Percentiles rank a stretch among this genome's conserved stretches.
Evolutionary conservation across 805 yeast species (phyloP).

Genomic region (Clavispora phyllophila): DNA sequence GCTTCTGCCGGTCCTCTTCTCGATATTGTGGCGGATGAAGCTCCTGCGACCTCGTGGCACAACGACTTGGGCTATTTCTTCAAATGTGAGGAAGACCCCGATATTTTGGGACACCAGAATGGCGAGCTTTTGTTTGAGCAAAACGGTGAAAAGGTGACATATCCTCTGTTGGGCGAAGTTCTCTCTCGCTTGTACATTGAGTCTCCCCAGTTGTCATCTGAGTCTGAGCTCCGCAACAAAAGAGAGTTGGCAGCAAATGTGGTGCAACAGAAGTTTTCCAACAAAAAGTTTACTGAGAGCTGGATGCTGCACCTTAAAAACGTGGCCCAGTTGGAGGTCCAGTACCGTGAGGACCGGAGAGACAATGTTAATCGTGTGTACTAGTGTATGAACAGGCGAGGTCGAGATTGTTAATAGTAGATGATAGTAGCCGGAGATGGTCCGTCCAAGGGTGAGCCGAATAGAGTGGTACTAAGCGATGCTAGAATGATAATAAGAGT

Average conservation of each 20-base stretch:
- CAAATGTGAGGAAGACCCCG: slow-evolving; percentile 68
- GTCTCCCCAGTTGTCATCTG: slow-evolving; percentile 19
- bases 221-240: slow-evolving; percentile 33
- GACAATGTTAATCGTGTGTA: slow-evolving; percentile 25
- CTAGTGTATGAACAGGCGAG: slow-evolving; percentile 10
- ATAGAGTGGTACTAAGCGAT: too few relatives aligned
- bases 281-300: slow-evolving; percentile 45
- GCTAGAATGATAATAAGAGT: too few relatives aligned
- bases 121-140: slow-evolving; percentile 4
- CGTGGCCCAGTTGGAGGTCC: slow-evolving; percentile 19
- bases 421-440: too few relatives aligned
- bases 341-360: slow-evolving; percentile 23
- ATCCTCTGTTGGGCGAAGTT: slow-evolving; percentile 46
- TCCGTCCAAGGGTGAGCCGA: too few relatives aligned
- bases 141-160: slow-evolving; percentile 16
- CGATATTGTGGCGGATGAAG: slow-evolving; percentile 62
- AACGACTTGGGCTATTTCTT: slow-evolving; percentile 77
- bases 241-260: slow-evolving; percentile 43
- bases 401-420: too few relatives aligned
- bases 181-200: slow-evolving; percentile 41
- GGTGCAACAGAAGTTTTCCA: slow-evolving; percentile 55
- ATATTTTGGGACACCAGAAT: slow-evolving; percentile 29
- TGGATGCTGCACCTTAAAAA: slow-evolving; percentile 42
- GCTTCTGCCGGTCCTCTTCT: slow-evolving; percentile 92
- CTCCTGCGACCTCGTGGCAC: slow-evolving; percentile 18